Evolutionary conservation across 225 moss, liverwort and hornwort genomes (phyloP), one percentile per base, ranked within the genome.

Genomic region (Neckera pumila): DNA sequence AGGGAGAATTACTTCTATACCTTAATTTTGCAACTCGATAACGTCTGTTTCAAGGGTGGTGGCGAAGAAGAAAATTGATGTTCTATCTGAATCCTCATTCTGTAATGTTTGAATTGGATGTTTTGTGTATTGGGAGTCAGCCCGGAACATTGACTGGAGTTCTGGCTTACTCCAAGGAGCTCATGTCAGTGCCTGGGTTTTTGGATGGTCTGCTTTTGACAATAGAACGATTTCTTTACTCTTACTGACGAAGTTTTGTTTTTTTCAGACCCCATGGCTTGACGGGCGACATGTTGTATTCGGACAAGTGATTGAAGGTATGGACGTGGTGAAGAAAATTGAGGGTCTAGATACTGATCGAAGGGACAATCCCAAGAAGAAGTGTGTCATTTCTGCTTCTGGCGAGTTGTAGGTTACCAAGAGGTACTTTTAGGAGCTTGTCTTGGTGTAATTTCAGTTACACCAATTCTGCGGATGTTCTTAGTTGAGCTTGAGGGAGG

Each of bases 291-390:
- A 98, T 85, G 98, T 98, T 69, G 98, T 98, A 27, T 97, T 99
- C 73, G 97, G 98, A 40, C 95, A 96, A 90, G 98, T 99, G 86
- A 86, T 99, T 81, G 95, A 96, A 78, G 98, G 98, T 58, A 31
- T 95, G 88, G 95, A 99, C 71, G 70, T 96, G 60, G 94, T 98
- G 49, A 80, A 83, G 42, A 34, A 31, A n/a, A 91, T 99, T 38
- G 98, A 96, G 90, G 84, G 53, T 71, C 84, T 86, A 66, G 92
- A 93, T 20, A 96, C 96, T 36, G 95, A 97, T 87, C 92, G 96
- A 60, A 92, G 79, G 42, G 98, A 97, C 82, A 84, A 85, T 65
- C 97, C 98, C 17, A 91, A 92, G 92, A 92, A 90, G 86, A 85
- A 72, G 33, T 88, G 82, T 51, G 93, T 93, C 42, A 98, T 98